Conservation (phyloP, 257 asterid species). For the Nicotiana tomentosiformis region DNA sequence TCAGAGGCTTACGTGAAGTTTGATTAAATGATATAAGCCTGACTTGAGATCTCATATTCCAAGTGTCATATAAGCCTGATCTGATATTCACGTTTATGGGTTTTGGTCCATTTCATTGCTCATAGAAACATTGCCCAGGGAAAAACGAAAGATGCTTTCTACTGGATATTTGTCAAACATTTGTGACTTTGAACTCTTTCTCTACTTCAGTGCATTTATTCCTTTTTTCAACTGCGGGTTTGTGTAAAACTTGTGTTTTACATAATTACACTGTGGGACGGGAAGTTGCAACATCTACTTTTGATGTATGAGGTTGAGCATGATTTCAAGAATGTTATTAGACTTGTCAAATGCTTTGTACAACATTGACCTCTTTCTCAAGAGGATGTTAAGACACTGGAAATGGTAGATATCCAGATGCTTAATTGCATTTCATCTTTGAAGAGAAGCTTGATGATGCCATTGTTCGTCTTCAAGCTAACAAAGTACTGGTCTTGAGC, state of each 20-base stretch:
- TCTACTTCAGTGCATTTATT: no score
- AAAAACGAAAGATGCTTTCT: no score
- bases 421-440: constrained; percentile 47
- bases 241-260: not conserved
- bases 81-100: no score
- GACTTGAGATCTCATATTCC: no score
- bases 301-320: not conserved
- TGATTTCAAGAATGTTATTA: not conserved
- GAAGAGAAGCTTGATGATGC: constrained; percentile 43
- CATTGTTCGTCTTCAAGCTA: constrained; percentile 42
- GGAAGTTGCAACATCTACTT: not conserved
- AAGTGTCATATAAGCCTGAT: no score
- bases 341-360: not conserved
- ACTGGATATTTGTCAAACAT: no score
- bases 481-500: constrained; percentile 30
- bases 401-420: constrained; percentile 48
- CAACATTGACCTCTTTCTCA: constrained; percentile 11
- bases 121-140: no score
- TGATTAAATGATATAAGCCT: no score
- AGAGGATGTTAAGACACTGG: constrained; percentile 29
- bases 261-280: not conserved
- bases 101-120: no score
- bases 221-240: no score
- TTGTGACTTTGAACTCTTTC: no score
- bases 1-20: not conserved